A percentile compares a stretch with the other conserved stretches of the same genome.
phyloP scores from a whole-genome alignment of 257 asterid genomes.

The Echium plantagineum region DNA sequence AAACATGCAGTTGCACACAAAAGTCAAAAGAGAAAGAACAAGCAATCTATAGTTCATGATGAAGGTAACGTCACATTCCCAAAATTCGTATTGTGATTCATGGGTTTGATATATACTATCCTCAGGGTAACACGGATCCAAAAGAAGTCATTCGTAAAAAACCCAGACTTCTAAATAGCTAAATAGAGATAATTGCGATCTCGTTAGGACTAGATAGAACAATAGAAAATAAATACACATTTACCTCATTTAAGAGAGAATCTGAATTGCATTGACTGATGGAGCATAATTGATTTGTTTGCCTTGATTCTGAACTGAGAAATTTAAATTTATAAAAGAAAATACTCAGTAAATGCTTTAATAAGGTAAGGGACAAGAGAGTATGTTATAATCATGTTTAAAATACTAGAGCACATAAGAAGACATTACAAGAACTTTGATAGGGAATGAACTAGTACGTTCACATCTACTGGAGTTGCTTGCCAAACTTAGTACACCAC shows the following conservation, averaged over 20 bases:
- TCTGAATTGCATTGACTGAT: conserved; percentile 87
- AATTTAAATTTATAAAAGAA: conserved; percentile 21
- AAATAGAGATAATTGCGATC: not conserved
- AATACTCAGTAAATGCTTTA: conserved; percentile 11
- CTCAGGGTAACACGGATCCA: not conserved
- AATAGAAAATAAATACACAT: not conserved
- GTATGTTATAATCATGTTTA: not conserved
- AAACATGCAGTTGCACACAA: not conserved
- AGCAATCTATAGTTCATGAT: not conserved
- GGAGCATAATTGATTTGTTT: conserved; percentile 89
- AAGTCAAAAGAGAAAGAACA: not conserved
- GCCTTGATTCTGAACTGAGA: conserved; percentile 78
- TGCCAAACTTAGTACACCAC: no score
- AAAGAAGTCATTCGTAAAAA: not conserved
- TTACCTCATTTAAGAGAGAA: conserved; percentile 93
- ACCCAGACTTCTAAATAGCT: not conserved
- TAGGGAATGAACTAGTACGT: no score
- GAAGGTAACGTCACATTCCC: not conserved
- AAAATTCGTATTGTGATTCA: not conserved
- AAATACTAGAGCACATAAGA: no score
- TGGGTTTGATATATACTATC: not conserved
- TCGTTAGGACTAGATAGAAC: not conserved
- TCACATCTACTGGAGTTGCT: no score
- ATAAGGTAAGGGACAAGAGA: not conserved
- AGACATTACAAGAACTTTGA: no score